phyloP scores from a whole-genome alignment of 176 grass and related monocot species.

The Musa schizocarpa region DNA sequence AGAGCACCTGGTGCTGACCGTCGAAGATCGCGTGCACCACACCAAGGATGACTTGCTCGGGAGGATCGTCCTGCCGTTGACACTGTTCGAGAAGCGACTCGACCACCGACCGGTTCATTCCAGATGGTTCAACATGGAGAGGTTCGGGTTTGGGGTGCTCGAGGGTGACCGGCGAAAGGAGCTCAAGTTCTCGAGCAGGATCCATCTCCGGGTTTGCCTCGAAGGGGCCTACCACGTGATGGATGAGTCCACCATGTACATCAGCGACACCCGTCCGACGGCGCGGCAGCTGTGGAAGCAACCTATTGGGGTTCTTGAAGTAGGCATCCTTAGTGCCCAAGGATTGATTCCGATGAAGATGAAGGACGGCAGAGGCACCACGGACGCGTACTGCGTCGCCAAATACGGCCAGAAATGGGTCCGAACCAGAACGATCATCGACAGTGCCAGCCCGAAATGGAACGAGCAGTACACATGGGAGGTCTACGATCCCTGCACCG shows the following conservation, averaged over 20 bases:
- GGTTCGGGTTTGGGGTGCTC: conserved; percentile 21
- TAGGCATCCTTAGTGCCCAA: conserved; percentile 57
- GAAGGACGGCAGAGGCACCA: conserved; percentile 41
- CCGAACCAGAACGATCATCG: conserved; percentile 51
- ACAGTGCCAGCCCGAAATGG: conserved; percentile 49
- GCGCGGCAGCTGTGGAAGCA: conserved; percentile 58
- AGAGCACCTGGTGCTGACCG: conserved; percentile 59
- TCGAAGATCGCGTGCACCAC: conserved; percentile 35
- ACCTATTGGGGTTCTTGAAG: conserved; percentile 55
- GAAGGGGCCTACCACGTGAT: conserved; percentile 81
- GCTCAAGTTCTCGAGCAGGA: conserved; percentile 29
- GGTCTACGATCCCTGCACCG: conserved; percentile 68
- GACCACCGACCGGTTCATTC: conserved; percentile 35
- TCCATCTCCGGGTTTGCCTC: conserved; percentile 64
- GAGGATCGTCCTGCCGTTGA: conserved; percentile 38
- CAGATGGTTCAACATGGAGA: conserved; percentile 72
- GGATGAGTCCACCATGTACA: conserved; percentile 67
- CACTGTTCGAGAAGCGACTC: conserved; percentile 50
- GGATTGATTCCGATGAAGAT: conserved; percentile 54
- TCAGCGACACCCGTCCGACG: conserved; percentile 57
- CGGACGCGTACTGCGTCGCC: conserved; percentile 70
- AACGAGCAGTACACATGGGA: conserved; percentile 96
- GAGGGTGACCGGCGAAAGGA: conserved; percentile 19
- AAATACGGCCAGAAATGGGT: conserved; percentile 92
- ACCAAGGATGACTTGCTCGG: conserved; percentile 57